Evolutionary conservation across 768 basidiomycete genomes (phyloP).

Genomic region (Boletales sp.): DNA sequence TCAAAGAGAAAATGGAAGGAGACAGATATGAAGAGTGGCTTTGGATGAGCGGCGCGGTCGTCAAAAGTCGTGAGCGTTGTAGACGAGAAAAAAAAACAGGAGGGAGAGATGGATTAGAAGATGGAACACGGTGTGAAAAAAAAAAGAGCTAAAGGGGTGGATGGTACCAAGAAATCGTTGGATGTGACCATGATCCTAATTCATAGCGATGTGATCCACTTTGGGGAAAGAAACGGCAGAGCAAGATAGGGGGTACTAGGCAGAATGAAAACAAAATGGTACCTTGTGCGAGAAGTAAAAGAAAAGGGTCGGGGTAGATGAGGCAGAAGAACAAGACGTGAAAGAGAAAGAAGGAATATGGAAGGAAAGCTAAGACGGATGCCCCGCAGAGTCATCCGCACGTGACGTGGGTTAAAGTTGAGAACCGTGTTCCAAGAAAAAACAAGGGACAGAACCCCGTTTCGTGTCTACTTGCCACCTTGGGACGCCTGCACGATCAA

Average conservation of each 20-base stretch:
- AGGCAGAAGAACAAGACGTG: neutral
- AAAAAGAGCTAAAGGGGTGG: neutral
- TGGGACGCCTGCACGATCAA: slow-evolving; percentile 28
- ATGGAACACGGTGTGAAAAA: neutral
- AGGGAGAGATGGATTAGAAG: neutral
- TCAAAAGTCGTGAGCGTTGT: too few relatives aligned
- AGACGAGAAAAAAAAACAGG: neutral
- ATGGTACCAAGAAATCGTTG: neutral
- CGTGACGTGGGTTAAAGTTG: too few relatives aligned
- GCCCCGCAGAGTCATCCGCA: neutral
- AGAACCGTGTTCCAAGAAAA: neutral
- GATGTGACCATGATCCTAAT: neutral
- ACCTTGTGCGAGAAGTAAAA: neutral
- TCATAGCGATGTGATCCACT: neutral
- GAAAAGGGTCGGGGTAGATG: neutral
- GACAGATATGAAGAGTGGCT: too few relatives aligned
- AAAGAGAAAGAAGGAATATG: neutral
- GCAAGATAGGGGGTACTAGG: neutral
- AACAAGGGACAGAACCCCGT: neutral
- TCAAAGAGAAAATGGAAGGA: too few relatives aligned
- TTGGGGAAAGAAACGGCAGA: neutral
- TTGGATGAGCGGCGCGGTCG: too few relatives aligned
- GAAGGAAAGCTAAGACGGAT: neutral
- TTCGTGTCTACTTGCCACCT: slow-evolving; percentile 21
- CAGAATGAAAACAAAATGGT: neutral